Percentiles rank a stretch among this genome's conserved stretches.
These are phyloP conservation scores for Cladosporium velox DNA, from an alignment of 2,329 filamentous ascomycete genomes.

Conservation along the genomic window DNA sequence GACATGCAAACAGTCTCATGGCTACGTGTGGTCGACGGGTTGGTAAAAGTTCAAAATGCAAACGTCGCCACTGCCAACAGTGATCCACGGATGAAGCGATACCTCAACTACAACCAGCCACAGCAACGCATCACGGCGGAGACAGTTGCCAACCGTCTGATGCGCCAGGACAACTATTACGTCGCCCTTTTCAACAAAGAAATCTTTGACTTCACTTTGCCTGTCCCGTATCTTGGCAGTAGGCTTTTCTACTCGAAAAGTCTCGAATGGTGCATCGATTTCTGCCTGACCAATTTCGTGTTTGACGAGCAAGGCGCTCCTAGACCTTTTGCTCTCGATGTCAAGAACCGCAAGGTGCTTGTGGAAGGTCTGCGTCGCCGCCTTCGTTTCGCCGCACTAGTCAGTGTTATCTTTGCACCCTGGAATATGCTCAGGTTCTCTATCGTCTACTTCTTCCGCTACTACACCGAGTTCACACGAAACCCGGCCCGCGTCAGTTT, in stretches of 20 bases:
- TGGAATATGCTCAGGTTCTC: slow-evolving; percentile 85
- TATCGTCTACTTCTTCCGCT: slow-evolving; percentile 88
- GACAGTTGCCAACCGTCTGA: slow-evolving; percentile 93
- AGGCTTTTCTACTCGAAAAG: slow-evolving; percentile 85
- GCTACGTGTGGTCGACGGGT: slow-evolving; percentile 83
- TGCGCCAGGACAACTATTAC: slow-evolving; percentile 95
- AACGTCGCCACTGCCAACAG: slow-evolving; percentile 79
- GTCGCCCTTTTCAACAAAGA: slow-evolving; percentile 98
- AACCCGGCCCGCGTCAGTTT: slow-evolving; percentile 86
- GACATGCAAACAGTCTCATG: slow-evolving; percentile 95
- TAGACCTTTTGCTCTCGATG: slow-evolving; percentile 79
- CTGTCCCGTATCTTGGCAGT: slow-evolving; percentile 77
- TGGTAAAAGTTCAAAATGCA: slow-evolving; percentile 80
- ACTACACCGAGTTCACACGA: slow-evolving; percentile 96
- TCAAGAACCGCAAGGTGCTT: slow-evolving; percentile 74
- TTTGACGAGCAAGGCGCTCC: slow-evolving; percentile 90
- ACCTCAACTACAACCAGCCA: slow-evolving; percentile 56
- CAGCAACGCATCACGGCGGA: slow-evolving; percentile 91
- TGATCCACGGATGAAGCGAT: slow-evolving; percentile 60
- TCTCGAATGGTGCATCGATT: slow-evolving; percentile 87
- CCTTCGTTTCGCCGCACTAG: slow-evolving; percentile 78
- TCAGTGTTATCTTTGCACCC: slow-evolving; percentile 84
- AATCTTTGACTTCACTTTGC: slow-evolving; percentile 80
- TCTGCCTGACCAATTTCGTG: slow-evolving; percentile 88
- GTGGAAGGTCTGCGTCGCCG: slow-evolving; percentile 76